Evolutionary conservation across 805 yeast species (phyloP).

Genomic region (Candida dendrica): DNA sequence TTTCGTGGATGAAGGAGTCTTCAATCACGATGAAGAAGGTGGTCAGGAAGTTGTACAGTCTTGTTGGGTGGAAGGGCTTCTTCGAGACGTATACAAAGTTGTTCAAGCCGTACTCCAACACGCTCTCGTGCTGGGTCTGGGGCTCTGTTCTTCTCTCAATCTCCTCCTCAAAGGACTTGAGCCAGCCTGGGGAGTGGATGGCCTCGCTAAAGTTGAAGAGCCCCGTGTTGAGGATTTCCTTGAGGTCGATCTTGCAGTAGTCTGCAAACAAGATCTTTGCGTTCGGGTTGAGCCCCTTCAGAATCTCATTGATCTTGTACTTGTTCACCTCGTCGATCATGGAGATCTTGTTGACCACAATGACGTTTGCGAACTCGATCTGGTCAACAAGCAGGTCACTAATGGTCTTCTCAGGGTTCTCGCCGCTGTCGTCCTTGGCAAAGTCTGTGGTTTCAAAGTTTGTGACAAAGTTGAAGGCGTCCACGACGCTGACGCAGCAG

Average conservation of each 20-base stretch:
- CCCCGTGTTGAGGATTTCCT: conserved; percentile 29
- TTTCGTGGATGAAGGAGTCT: not conserved
- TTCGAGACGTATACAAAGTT: conserved; percentile 34
- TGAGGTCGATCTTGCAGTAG: conserved; percentile 30
- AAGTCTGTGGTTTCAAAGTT: conserved; percentile 38
- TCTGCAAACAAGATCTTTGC: conserved; percentile 30
- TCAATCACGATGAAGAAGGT: not conserved
- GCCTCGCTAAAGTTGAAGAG: conserved; percentile 35
- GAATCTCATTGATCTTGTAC: conserved; percentile 24
- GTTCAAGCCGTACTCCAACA: conserved; percentile 34
- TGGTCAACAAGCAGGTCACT: conserved; percentile 40
- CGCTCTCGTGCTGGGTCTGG: conserved; percentile 38
- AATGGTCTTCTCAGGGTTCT: conserved; percentile 35
- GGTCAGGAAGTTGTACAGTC: conserved; percentile 22
- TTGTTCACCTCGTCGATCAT: conserved; percentile 20
- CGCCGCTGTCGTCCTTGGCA: conserved; percentile 31
- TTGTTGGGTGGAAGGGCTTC: conserved; percentile 38
- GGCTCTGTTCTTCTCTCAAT: conserved; percentile 26
- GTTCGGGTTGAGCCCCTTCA: conserved; percentile 32
- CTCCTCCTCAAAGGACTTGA: conserved; percentile 33
- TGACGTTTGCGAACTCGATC: conserved; percentile 38
- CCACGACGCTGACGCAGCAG: conserved; percentile 41
- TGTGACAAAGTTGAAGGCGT: conserved; percentile 32
- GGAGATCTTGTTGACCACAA: conserved; percentile 33
- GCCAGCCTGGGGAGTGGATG: conserved; percentile 37